Percentiles rank a stretch among this genome's conserved stretches.
These are phyloP conservation scores for Davidsoniella virescens DNA, from an alignment of 2,329 filamentous ascomycete genomes.

Conservation along the genomic window DNA sequence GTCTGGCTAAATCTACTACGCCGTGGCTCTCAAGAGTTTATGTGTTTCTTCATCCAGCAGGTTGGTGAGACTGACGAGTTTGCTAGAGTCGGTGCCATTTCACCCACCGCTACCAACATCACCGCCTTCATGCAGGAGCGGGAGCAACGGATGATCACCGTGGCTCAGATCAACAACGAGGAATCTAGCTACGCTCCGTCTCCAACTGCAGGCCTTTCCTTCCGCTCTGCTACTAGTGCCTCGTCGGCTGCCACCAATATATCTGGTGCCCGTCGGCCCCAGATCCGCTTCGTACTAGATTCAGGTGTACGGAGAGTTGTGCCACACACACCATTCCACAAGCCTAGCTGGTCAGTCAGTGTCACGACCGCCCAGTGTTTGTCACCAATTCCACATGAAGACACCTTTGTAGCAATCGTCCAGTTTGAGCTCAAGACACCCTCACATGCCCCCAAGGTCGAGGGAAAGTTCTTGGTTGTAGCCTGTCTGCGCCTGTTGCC, in stretches of 20 bases:
- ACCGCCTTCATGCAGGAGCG: conserved; percentile 7
- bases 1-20: conserved; percentile 12
- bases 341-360: conserved; percentile 8
- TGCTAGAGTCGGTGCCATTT: conserved; percentile 9
- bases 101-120: conserved; percentile 9
- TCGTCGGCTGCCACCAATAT: background rate
- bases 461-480: conserved; percentile 10
- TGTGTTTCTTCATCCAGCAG: conserved; percentile 13
- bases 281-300: conserved; percentile 7
- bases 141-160: conserved; percentile 10
- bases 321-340: conserved; percentile 8
- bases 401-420: conserved; percentile 10
- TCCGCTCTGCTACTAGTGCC: background rate
- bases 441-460: conserved; percentile 10
- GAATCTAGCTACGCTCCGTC: background rate
- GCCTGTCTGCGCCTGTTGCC: conserved; percentile 8
- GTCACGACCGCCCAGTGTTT: conserved; percentile 4
- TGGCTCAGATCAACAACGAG: conserved; percentile 7
- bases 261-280: background rate
- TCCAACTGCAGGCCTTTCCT: background rate
- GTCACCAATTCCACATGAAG: conserved; percentile 11
- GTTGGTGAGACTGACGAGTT: conserved; percentile 12
- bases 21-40: conserved; percentile 10
- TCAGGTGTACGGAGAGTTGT: conserved; percentile 7
- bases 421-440: conserved; percentile 10